Base-by-base conservation (phyloP, 2,329 filamentous ascomycete genomes). In the Aspergillus fumigatiaffinis region DNA sequence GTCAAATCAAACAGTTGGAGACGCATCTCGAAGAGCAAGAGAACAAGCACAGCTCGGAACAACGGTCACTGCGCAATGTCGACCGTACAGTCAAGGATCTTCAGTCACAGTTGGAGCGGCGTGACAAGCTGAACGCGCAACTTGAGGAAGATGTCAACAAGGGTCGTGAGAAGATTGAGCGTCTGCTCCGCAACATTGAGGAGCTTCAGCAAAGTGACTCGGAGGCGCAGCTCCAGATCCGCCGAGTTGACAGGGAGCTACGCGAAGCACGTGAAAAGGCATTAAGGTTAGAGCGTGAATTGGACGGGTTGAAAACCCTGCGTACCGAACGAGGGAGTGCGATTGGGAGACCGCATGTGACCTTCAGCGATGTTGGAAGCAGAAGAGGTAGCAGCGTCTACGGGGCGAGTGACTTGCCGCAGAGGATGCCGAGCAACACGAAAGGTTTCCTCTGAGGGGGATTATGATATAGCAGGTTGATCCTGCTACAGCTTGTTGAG, bases 21-120 rank as follows among this genome's bases (percentile, higher is more conserved):
- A 84, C 86, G 25, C 89, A 93, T 63, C 85, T 96, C 28, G 92
- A 96, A 72, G 82, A 87, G 25, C 91, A 95, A 62, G 91, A 96
- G 73, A 86, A 82, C 46, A 87, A 89, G 64, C 87, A 89, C 59
- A 88, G 84, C 65, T 88, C 91, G 66, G 91, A 92, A 60, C 90
- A 92, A 67, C 90, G 93, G 56, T 92, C 89, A 51, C 87, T 91
- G 23, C 92, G 94, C 67, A 96, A 95, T 71, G 88, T 97, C 26
- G 94, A 97, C 77, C 91, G 93, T 60, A 91, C 87, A 1, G 92
- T 97, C 68, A 94, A 94, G 75, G 94, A 97, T 74, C 84, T 97
- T 25, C 91, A 97, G 75, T 83, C 86, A 25, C 93, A 97, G 74
- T 89, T 99, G 64, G 92, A 96, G 50, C 90, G 94, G 66, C 91